Percentiles rank a stretch among this genome's conserved stretches.
phyloP scores from a whole-genome alignment of 2,329 filamentous ascomycete species.

The Nannizziopsis barbatae region DNA sequence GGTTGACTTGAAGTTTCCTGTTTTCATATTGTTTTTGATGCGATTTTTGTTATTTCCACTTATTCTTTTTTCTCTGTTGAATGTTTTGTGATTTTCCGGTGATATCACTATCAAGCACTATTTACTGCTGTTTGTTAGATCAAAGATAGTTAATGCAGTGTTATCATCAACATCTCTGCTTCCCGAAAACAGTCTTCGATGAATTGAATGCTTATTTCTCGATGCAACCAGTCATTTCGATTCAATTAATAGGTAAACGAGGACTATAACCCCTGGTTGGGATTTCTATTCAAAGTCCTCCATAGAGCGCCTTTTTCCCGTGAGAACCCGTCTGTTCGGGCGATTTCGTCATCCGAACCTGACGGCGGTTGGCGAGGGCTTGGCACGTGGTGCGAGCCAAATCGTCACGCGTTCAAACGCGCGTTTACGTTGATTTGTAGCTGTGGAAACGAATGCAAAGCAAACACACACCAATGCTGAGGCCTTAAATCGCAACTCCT shows the following conservation, averaged over 20 bases:
- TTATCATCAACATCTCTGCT: constrained; percentile 2
- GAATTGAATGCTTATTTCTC: too few species aligned
- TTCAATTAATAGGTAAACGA: too few species aligned
- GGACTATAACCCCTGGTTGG: too few species aligned
- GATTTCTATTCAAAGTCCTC: too few species aligned
- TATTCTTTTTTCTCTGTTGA: background rate
- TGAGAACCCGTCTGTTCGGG: too few species aligned
- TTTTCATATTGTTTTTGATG: background rate
- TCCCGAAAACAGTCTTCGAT: background rate
- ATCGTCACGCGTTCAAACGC: constrained; percentile 5
- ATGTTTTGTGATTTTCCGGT: constrained; percentile 1
- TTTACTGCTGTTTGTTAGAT: constrained; percentile 1
- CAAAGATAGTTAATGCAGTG: constrained; percentile 10
- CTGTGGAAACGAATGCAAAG: constrained; percentile 6
- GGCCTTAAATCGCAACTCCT: background rate
- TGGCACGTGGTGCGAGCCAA: constrained; percentile 4
- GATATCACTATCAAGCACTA: constrained; percentile 2
- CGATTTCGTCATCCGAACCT: background rate
- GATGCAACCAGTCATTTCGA: background rate
- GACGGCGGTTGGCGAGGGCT: background rate
- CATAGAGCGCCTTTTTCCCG: too few species aligned
- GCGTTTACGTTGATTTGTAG: constrained; percentile 7
- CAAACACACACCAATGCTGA: constrained; percentile 2
- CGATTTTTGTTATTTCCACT: background rate
- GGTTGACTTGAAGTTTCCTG: constrained; percentile 1